These are phyloP conservation scores for Xylaria multiplex DNA, from an alignment of 2,329 filamentous ascomycete genomes.

Conservation along the genomic window DNA sequence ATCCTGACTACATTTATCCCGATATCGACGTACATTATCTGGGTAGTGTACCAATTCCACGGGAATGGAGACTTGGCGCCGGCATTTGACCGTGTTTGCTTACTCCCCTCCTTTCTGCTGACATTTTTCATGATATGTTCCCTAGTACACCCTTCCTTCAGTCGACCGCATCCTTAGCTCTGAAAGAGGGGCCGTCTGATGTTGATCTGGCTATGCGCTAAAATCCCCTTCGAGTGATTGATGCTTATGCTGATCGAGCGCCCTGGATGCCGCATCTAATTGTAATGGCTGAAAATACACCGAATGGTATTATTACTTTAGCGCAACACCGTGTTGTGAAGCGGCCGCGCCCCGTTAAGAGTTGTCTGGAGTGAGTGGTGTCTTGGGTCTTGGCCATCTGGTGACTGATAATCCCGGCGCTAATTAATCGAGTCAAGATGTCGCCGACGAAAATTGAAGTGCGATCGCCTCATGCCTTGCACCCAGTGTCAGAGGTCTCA, in stretches of 20 bases:
- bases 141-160: neutral
- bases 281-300: slow-evolving; percentile 28
- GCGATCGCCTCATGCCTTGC: slow-evolving; percentile 66
- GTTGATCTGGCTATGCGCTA: slow-evolving; percentile 3
- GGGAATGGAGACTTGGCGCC: slow-evolving; percentile 12
- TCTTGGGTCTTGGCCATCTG: neutral
- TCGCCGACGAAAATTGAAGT: slow-evolving; percentile 65
- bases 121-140: slow-evolving; percentile 5
- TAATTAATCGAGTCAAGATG: slow-evolving; percentile 45
- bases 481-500: slow-evolving; percentile 68
- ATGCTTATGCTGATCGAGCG: slow-evolving; percentile 3
- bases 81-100: slow-evolving; percentile 3
- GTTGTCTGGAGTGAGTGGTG: slow-evolving; percentile 40
- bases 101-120: slow-evolving; percentile 4
- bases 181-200: neutral
- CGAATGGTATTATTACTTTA: slow-evolving; percentile 27
- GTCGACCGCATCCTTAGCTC: neutral
- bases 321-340: slow-evolving; percentile 41
- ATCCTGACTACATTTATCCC: neutral
- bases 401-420: neutral
- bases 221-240: neutral
- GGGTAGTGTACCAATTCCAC: neutral
- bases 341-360: slow-evolving; percentile 47
- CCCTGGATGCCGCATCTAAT: slow-evolving; percentile 1
- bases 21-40: neutral